phyloP scores from a whole-genome alignment of 257 asterid species.

The Nemophila menziesii region DNA sequence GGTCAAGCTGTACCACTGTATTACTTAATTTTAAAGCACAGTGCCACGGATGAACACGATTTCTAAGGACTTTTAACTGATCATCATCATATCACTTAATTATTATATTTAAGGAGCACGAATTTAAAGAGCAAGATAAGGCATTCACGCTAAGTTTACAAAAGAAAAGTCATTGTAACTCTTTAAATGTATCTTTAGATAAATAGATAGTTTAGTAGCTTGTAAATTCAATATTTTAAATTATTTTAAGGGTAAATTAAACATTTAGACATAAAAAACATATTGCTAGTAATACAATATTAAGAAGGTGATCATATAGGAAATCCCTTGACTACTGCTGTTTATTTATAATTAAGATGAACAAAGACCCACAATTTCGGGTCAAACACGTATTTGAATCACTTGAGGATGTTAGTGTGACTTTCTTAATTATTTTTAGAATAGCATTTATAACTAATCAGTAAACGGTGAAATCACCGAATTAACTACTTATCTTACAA shows the following conservation, averaged over 20 bases:
- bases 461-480: not conserved
- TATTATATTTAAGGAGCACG: no score
- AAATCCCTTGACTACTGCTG: slow-evolving; percentile 31
- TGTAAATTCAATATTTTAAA: no score
- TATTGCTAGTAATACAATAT: not conserved
- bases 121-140: no score
- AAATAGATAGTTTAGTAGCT: no score
- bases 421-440: slow-evolving; percentile 5
- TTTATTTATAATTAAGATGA: slow-evolving; percentile 21
- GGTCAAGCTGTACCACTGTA: no score
- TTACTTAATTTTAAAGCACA: no score
- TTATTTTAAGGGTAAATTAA: not conserved
- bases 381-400: slow-evolving; percentile 31
- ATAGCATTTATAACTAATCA: not conserved
- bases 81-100: no score
- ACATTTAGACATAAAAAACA: not conserved
- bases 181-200: no score
- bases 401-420: slow-evolving; percentile 1
- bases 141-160: no score
- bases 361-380: slow-evolving; percentile 28
- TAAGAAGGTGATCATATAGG: slow-evolving; percentile 4
- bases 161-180: no score
- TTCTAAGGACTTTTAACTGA: no score
- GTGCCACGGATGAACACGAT: no score
- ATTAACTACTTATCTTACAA: not conserved